phyloP scores from a whole-genome alignment of 2,329 filamentous ascomycete genomes.

The Penicillium sumatraense region DNA sequence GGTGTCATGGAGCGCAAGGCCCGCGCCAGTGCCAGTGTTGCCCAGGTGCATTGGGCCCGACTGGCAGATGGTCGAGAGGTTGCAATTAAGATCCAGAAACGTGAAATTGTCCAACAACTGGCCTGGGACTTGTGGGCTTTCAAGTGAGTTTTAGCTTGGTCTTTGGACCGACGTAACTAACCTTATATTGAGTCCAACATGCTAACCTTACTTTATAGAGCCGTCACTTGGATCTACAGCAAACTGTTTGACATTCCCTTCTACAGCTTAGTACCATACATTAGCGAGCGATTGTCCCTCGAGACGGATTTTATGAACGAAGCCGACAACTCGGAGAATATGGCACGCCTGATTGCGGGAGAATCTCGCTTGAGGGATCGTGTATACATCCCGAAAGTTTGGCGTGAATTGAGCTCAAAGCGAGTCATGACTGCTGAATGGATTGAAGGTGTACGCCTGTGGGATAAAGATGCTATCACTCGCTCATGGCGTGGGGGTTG shows the following conservation, averaged over 20 bases:
- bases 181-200: too few species aligned
- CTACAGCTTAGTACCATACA: slow-evolving; percentile 88
- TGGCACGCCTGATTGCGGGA: slow-evolving; percentile 74
- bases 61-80: slow-evolving; percentile 86
- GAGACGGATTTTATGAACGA: slow-evolving; percentile 96
- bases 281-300: slow-evolving; percentile 85
- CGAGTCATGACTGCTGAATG: slow-evolving; percentile 94
- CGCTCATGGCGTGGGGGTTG: slow-evolving; percentile 78
- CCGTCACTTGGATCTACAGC: slow-evolving; percentile 80
- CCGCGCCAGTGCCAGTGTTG: slow-evolving; percentile 82
- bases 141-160: slow-evolving; percentile 58
- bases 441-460: slow-evolving; percentile 92
- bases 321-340: slow-evolving; percentile 82
- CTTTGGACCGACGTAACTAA: too few species aligned
- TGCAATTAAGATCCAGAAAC: slow-evolving; percentile 95
- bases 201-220: slow-evolving; percentile 52
- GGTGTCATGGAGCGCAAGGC: slow-evolving; percentile 73
- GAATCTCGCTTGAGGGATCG: slow-evolving; percentile 77
- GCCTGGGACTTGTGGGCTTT: slow-evolving; percentile 96
- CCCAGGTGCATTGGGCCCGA: slow-evolving; percentile 94
- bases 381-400: slow-evolving; percentile 87
- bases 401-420: slow-evolving; percentile 78
- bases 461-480: slow-evolving; percentile 85
- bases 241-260: slow-evolving; percentile 92
- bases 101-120: slow-evolving; percentile 88